Evolutionary conservation across 495 filamentous ascomycete genomes (phyloP).

Genomic region (Aspergillus coremiiformis): DNA sequence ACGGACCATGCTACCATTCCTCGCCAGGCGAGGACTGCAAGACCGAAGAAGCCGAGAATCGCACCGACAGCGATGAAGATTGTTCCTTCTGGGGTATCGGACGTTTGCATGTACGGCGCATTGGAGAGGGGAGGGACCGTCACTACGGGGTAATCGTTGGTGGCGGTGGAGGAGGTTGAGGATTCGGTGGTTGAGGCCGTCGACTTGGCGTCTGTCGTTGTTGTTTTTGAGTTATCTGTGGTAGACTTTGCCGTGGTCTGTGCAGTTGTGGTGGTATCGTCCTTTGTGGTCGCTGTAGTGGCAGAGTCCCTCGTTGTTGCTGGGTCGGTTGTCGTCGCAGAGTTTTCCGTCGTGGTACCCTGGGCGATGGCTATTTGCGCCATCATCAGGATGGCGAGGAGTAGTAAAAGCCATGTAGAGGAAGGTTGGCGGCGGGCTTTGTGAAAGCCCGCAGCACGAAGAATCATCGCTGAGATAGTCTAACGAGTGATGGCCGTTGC

Average conservation of each 20-base stretch:
- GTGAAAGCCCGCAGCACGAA: conserved; percentile 17
- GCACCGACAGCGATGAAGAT: conserved; percentile 94
- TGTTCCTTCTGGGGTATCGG: conserved; percentile 85
- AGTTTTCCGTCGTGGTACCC: conserved; percentile 1
- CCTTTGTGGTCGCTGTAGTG: conserved; percentile 8
- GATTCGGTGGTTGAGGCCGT: conserved; percentile 21
- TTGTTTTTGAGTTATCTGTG: background rate
- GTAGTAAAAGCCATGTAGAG: conserved; percentile 15
- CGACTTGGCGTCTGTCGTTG: conserved; percentile 14
- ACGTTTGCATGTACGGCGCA: conserved; percentile 93
- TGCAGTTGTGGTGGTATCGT: conserved; percentile 10
- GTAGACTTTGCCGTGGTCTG: conserved; percentile 10
- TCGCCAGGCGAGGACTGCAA: conserved; percentile 79
- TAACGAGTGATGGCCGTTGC: background rate
- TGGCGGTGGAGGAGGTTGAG: conserved; percentile 19
- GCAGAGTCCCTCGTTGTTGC: conserved; percentile 17
- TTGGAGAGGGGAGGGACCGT: conserved; percentile 72
- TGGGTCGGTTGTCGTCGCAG: conserved; percentile 18
- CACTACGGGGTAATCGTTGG: conserved; percentile 31
- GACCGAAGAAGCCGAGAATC: conserved; percentile 71
- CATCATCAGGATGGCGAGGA: conserved; percentile 14
- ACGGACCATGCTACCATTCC: conserved; percentile 84
- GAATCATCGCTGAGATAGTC: conserved; percentile 8
- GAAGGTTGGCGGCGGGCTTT: conserved; percentile 20
- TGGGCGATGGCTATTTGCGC: conserved; percentile 14